Base-by-base conservation (phyloP, 192 early-diverging fungal species). In the Coemansia sp. region DNA sequence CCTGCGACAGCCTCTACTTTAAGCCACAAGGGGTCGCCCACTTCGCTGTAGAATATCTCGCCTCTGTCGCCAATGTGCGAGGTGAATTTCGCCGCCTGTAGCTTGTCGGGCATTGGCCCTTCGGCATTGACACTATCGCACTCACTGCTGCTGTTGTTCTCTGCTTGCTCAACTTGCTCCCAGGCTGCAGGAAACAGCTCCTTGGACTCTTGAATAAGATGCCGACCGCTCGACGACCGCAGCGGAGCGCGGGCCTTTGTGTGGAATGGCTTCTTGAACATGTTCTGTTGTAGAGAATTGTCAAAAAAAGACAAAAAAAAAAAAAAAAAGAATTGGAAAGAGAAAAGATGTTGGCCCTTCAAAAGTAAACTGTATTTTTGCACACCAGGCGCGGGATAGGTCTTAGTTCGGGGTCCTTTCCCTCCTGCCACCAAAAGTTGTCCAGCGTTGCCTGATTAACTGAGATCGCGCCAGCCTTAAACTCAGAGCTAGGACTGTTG, bases 191-290 rank as follows among this genome's bases (percentile, higher is more conserved):
- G 74, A 66, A 85, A 92, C 17, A 60, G 61, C 4, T 80, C 85
- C 30, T 86, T 77, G 17, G 91, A 72, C 39, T 93, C 90, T 23
- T 85, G 80, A 10, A 88, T 77, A 8, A 94, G 87, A 33, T 87
- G 85, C 16, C 92, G 74, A 55, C 87, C 84, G 65, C 89, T 91
- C 28, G 91, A 91, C 13, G 86, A 86, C 8, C 91, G 85, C 26
- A 94, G 70, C 30, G 85, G 74, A 32, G 89, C 87, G 69, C 87
- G 92, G 11, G 87, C 73, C 68, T 95, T 95, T 39, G 90, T 74
- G 17, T 87, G 73, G 49, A 89, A 75, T 0, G 90, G 88, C 72
- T 93, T 93, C 65, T 91, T 93, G 72, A 93, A 93, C 91, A 93
- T 93, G 28, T 6, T 71, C n/a, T 43, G 42, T 8, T 37, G 9